Evolutionary conservation across 306 rosid genomes (phyloP).

Genomic region (Lagenaria siceraria): DNA sequence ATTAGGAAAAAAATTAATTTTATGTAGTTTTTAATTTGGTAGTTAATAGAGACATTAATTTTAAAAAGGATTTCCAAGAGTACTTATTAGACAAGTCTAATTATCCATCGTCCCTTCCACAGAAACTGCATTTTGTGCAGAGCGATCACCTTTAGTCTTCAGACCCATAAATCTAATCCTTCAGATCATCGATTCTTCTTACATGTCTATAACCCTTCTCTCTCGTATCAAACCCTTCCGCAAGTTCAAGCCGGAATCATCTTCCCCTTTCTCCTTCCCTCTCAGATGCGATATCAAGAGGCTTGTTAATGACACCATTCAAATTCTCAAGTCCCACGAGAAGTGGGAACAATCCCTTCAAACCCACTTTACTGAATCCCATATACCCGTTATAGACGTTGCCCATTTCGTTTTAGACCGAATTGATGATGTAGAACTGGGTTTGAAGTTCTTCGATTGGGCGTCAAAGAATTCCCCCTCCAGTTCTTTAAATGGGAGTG

Average conservation of each 20-base stretch:
- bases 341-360: slow-evolving; percentile 46
- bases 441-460: slow-evolving; percentile 66
- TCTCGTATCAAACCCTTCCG: slow-evolving; percentile 53
- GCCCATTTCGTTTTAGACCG: slow-evolving; percentile 72
- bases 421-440: slow-evolving; percentile 35
- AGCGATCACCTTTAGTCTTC: neutral
- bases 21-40: too few species aligned
- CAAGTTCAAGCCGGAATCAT: slow-evolving; percentile 10
- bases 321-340: slow-evolving; percentile 39
- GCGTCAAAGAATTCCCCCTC: slow-evolving; percentile 35
- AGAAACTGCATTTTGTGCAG: neutral
- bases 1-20: too few species aligned
- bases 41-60: too few species aligned
- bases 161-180: neutral
- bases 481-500: slow-evolving; percentile 26
- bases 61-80: too few species aligned
- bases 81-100: too few species aligned
- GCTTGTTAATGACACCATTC: slow-evolving; percentile 31
- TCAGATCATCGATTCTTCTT: neutral
- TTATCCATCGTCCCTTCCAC: too few species aligned
- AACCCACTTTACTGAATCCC: slow-evolving; percentile 37
- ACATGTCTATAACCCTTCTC: slow-evolving; percentile 61
- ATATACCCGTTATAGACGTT: slow-evolving; percentile 38
- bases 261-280: slow-evolving; percentile 7
- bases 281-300: slow-evolving; percentile 18